These are phyloP conservation scores for Neurospora sp. DNA, from an alignment of 2,329 filamentous ascomycete genomes.

Conservation along the genomic window DNA sequence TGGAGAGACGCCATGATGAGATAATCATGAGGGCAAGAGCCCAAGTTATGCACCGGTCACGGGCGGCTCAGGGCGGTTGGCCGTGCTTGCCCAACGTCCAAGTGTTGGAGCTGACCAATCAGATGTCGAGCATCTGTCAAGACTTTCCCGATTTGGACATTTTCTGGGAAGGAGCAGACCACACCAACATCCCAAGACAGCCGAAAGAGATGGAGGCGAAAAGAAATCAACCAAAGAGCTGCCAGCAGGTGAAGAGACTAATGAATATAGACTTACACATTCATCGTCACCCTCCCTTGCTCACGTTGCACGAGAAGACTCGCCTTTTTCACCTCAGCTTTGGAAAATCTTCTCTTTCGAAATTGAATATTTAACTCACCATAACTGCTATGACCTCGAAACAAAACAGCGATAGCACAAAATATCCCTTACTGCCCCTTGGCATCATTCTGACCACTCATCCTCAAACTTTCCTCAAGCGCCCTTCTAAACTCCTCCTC, in stretches of 20 bases:
- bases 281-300: not conserved
- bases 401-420: not conserved
- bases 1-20: slow-evolving; percentile 6
- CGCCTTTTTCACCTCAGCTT: not conserved
- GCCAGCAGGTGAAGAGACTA: not conserved
- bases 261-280: not conserved
- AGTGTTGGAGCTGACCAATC: slow-evolving; percentile 2
- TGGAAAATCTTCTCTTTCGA: not conserved
- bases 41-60: not conserved
- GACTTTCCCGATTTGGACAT: not conserved
- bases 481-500: slow-evolving; percentile 48
- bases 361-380: not conserved
- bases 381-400: not conserved
- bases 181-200: too few species aligned
- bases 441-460: slow-evolving; percentile 19
- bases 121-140: not conserved
- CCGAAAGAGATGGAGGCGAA: too few species aligned
- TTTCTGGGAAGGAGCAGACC: not conserved
- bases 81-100: not conserved
- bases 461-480: slow-evolving; percentile 44
- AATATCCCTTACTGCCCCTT: not conserved
- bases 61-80: not conserved
- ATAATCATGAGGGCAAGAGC: not conserved
- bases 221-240: too few species aligned
- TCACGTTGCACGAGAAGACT: not conserved